phyloP scores from a whole-genome alignment of 257 asterid species.

The Fraxinus pennsylvanica region DNA sequence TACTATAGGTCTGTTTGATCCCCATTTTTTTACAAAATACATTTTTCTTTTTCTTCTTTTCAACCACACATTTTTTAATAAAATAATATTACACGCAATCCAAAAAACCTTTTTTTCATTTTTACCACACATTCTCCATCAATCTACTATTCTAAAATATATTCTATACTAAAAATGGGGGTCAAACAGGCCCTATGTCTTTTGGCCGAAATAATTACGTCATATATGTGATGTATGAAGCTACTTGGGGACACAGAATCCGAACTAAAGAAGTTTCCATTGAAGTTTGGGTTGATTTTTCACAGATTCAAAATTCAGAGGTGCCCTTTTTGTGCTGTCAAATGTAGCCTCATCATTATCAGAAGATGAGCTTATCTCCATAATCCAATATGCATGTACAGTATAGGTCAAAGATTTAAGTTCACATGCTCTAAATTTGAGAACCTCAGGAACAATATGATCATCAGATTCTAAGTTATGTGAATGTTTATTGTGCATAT shows the following conservation, averaged over 20 bases:
- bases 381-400: background rate
- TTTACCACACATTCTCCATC: too few relatives aligned
- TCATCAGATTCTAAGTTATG: background rate
- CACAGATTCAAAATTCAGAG: background rate
- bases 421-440: background rate
- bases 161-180: too few relatives aligned
- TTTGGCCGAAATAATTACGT: constrained; percentile 1
- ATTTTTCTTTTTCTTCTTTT: too few relatives aligned
- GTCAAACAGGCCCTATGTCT: background rate
- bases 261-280: background rate
- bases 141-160: too few relatives aligned
- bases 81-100: too few relatives aligned
- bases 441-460: background rate
- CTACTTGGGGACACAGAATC: background rate
- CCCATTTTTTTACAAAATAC: too few relatives aligned
- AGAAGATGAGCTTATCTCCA: background rate
- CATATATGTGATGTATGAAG: background rate
- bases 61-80: too few relatives aligned
- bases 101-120: too few relatives aligned
- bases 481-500: background rate
- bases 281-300: background rate
- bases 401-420: background rate
- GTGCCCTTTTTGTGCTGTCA: background rate
- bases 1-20: background rate
- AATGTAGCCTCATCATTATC: background rate